Conservation (phyloP, 257 asterid genomes). For the Nicotiana knightiana region DNA sequence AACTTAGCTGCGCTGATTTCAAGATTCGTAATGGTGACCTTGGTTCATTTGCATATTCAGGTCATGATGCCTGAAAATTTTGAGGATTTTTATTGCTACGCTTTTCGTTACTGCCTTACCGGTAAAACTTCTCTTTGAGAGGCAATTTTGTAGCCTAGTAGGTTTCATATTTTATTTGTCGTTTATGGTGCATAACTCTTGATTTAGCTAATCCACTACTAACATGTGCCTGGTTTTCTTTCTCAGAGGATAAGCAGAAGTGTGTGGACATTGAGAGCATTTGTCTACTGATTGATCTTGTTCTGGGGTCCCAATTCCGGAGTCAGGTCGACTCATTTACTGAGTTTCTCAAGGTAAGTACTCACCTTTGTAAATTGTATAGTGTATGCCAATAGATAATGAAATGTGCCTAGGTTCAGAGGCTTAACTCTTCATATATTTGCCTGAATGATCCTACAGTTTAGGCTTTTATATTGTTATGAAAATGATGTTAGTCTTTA, state of each 20-base stretch:
- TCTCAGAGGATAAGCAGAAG: conserved; percentile 80
- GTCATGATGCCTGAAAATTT: conserved; percentile 57
- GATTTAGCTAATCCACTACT: not conserved
- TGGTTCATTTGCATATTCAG: conserved; percentile 33
- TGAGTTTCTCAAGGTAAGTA: conserved; percentile 63
- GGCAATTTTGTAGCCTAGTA: not conserved
- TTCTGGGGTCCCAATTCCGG: conserved; percentile 52
- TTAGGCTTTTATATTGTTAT: not conserved
- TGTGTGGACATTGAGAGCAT: conserved; percentile 68
- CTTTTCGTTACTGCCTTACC: conserved; percentile 70
- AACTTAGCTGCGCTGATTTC: not conserved
- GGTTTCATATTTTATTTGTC: not conserved
- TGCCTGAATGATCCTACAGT: not conserved
- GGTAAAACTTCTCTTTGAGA: conserved; percentile 33
- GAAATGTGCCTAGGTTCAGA: not conserved
- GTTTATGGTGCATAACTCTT: not conserved
- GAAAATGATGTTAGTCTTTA: not conserved
- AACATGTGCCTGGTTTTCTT: conserved; percentile 9
- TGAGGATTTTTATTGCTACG: conserved; percentile 54
- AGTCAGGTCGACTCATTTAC: conserved; percentile 59
- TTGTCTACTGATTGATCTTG: conserved; percentile 65
- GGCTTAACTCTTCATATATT: conserved; percentile 1
- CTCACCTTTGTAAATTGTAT: not conserved
- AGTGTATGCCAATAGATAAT: not conserved
- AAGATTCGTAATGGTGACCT: not conserved